Base-by-base conservation (phyloP, 2,329 filamentous ascomycete genomes). In the Didymella lethalis region DNA sequence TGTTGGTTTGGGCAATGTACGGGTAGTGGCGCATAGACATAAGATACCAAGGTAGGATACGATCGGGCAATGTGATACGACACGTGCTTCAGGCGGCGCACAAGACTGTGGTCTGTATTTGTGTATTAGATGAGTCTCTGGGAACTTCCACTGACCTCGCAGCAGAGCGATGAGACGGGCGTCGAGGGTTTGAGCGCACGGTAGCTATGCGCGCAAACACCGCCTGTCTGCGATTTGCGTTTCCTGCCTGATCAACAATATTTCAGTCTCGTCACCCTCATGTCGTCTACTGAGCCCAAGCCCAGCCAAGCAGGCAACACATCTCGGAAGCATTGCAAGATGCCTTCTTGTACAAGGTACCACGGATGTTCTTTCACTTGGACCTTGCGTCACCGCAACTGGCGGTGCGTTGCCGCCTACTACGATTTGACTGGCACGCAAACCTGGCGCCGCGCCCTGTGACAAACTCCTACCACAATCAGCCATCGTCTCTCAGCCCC, bases 21-120 rank as follows among this genome's bases (percentile, higher is more conserved):
- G 50, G 56, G 55, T 58, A 58, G 55, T 58, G 18, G 55, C 49
- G 55, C 55, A 25, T 59, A 59, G 40, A 59, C 50, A 45, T 47
- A 34, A 54, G 50, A 59, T 59, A 59, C 56, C 56, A 41, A 41
- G 51, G 56, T 45, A 54, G 50, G 56, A 59, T 50, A 54, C 12
- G 50, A 41, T 31, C 28, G 31, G 50, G 32, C 7, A 59, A 59
- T 54, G 50, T 41, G 56, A 59, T 48, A 59, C 16, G 56, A 59
- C 51, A 59, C 36, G 46, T 41, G 50, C 25, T 59, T 34, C 29
- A 41, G 45, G 29, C 14, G 20, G 14, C 26, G 29, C 14, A 6
- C 14, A 5, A 8, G 26, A 28, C 10, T 7, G 14, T 34, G 11
- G 29, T 8, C 38, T 11, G 14, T 7, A 12, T 1, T 3, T 28